Evolutionary conservation across 148 eudicot species (phyloP).

Genomic region (Camellia granthamiana): DNA sequence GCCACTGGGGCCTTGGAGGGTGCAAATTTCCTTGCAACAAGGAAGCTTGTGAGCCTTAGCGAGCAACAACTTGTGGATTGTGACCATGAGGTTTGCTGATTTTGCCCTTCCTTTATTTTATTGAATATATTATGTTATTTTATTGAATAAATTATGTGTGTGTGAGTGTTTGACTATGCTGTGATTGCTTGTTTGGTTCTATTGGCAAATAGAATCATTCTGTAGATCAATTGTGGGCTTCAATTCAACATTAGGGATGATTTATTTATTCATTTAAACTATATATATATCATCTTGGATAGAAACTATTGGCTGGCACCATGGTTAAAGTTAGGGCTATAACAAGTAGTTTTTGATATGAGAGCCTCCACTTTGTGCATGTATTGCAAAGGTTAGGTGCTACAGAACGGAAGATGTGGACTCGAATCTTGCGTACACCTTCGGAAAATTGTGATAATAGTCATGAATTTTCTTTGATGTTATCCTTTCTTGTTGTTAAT

Average conservation of each 20-base stretch:
- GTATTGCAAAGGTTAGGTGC: neutral
- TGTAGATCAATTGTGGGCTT: neutral
- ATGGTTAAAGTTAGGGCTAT: neutral
- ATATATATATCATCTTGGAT: neutral
- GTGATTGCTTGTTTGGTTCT: neutral
- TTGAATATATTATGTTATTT: neutral
- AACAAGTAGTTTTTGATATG: neutral
- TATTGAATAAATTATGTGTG: neutral
- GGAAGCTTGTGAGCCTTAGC: slow-evolving; percentile 85
- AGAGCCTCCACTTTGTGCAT: neutral
- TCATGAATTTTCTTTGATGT: neutral
- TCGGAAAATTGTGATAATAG: neutral
- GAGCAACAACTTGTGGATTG: slow-evolving; percentile 97
- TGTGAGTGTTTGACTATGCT: neutral
- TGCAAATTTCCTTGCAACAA: slow-evolving; percentile 76
- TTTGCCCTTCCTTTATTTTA: neutral
- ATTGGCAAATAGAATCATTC: neutral
- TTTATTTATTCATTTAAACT: neutral
- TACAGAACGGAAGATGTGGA: neutral
- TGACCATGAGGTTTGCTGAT: slow-evolving; percentile 74
- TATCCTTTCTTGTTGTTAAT: neutral
- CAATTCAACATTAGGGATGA: neutral
- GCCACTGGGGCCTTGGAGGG: slow-evolving; percentile 97
- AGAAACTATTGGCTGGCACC: neutral
- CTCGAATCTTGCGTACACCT: neutral